Conservation (phyloP, 2,329 filamentous ascomycete genomes). For the Xylaria sp. region DNA sequence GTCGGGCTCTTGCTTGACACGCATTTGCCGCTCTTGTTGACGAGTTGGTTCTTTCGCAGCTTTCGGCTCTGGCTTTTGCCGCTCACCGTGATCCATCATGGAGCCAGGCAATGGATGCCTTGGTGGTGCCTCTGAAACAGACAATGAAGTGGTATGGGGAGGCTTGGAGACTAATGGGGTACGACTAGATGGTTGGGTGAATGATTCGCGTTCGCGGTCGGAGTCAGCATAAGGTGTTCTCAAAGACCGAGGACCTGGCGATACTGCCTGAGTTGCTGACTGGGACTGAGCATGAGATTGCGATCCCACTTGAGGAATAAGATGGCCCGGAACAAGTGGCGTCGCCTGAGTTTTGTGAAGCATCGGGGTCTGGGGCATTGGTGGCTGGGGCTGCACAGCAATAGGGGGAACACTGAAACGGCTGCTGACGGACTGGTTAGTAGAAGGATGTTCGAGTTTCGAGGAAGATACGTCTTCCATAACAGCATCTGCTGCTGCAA, state of each 20-base stretch:
- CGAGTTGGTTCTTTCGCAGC: constrained; percentile 31
- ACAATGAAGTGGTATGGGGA: constrained; percentile 25
- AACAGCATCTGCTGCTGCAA: constrained; percentile 45
- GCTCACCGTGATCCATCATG: constrained; percentile 30
- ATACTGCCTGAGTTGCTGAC: constrained; percentile 41
- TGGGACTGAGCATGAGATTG: constrained; percentile 38
- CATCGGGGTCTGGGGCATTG: constrained; percentile 28
- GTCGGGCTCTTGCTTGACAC: constrained; percentile 49
- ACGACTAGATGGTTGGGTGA: constrained; percentile 30
- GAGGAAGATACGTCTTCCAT: constrained; percentile 40
- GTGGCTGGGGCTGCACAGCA: constrained; percentile 37
- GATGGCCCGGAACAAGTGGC: constrained; percentile 25
- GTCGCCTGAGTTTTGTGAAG: constrained; percentile 28
- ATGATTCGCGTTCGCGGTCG: constrained; percentile 38
- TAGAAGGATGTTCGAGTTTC: constrained; percentile 41
- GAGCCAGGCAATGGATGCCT: constrained; percentile 32
- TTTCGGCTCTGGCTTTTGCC: constrained; percentile 31
- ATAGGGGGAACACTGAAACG: constrained; percentile 42
- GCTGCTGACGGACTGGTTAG: constrained; percentile 36
- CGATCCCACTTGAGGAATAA: constrained; percentile 26
- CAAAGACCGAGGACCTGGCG: constrained; percentile 40
- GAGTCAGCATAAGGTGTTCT: constrained; percentile 45
- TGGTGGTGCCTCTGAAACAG: constrained; percentile 26
- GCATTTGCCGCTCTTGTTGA: constrained; percentile 30
- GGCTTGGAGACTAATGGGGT: constrained; percentile 30